phyloP scores from a whole-genome alignment of 208 protist genomes.

The Crithidia bombi region DNA sequence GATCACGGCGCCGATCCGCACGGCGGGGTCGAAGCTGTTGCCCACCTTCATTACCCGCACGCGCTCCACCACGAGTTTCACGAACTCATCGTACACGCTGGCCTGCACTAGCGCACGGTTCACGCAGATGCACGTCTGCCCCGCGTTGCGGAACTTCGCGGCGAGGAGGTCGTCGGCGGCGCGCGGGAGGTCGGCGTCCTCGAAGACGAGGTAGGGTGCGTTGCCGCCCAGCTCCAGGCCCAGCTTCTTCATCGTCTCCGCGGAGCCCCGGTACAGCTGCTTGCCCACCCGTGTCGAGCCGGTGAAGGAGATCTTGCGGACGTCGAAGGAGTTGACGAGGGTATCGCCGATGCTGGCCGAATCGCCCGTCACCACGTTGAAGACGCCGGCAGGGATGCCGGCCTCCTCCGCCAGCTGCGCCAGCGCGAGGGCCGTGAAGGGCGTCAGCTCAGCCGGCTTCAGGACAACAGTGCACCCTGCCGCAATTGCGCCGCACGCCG shows the following conservation, averaged over 20 bases:
- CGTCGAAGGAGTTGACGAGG: slow-evolving; percentile 63
- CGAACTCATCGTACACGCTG: slow-evolving; percentile 67
- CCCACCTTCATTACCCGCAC: slow-evolving; percentile 62
- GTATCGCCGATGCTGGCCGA: slow-evolving; percentile 58
- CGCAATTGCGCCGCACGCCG: slow-evolving; percentile 85
- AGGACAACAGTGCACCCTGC: slow-evolving; percentile 91
- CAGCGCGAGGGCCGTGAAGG: slow-evolving; percentile 75
- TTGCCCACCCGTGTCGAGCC: slow-evolving; percentile 83
- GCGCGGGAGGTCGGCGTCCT: slow-evolving; percentile 81
- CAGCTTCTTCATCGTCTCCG: slow-evolving; percentile 80
- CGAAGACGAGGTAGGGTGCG: slow-evolving; percentile 89
- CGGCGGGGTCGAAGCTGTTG: slow-evolving; percentile 63
- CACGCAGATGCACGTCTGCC: slow-evolving; percentile 91
- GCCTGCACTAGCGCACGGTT: slow-evolving; percentile 85
- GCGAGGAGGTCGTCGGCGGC: slow-evolving; percentile 68
- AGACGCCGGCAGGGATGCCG: slow-evolving; percentile 77
- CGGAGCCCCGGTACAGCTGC: slow-evolving; percentile 55
- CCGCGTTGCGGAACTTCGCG: slow-evolving; percentile 84
- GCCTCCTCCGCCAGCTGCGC: slow-evolving; percentile 74
- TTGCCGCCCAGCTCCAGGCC: slow-evolving; percentile 94
- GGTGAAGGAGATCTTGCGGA: slow-evolving; percentile 91
- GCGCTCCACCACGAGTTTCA: slow-evolving; percentile 42
- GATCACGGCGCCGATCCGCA: slow-evolving; percentile 77
- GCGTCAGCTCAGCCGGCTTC: slow-evolving; percentile 88
- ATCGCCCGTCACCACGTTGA: slow-evolving; percentile 87